Base-by-base conservation (phyloP, 495 filamentous ascomycete species). In the Pseudevernia furfuracea region DNA sequence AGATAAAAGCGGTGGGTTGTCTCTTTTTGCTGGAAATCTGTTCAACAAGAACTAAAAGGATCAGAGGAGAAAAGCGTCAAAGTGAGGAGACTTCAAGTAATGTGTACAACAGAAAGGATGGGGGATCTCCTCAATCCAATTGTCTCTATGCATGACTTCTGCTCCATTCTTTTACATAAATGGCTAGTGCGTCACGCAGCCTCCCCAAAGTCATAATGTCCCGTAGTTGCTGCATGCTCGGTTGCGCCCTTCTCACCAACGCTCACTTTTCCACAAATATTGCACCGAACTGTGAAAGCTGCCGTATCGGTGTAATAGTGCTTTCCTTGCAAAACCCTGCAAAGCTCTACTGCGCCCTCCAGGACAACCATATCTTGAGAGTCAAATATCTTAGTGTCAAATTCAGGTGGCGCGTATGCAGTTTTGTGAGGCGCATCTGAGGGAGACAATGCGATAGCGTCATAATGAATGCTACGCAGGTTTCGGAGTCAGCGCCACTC, bases 301-400 rank as follows among this genome's bases (percentile, higher is more conserved):
- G 88, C 84, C 4, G 91, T 96, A 72, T 97, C 91, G 0, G 94
- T 98, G 64, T 85, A 98, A 69, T 98, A 98, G 69, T 95, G 87
- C 67, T 82, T 84, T 62, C 81, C 73, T 57, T 87, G 81, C 64
- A 90, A 78, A 9, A 91, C 76, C 62, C 78, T 84, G 66, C 91
- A 94, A 43, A 97, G 75, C 67, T 89, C 84, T 61, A 81, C 68
- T 0, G 94, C 88, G 59, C 82, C 87, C 30, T 82, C 78, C 12
- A 96, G 71, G 3, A 95, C 81, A 34, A 84, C 77, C 3, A 88
- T 80, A 71, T 96, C 88, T 14, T 77, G 77, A 0, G 84, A 79
- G 38, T 87, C 80, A 78, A 96, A 98, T 11, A 90, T 81, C 56
- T 89, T 89, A 32, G 85, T 82, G 68, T 98, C 94, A 60, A 86